Evolutionary conservation across 2,329 filamentous ascomycete species (phyloP), one percentile per base, ranked within the genome.

Genomic region (Coniochaeta hoffmannii): DNA sequence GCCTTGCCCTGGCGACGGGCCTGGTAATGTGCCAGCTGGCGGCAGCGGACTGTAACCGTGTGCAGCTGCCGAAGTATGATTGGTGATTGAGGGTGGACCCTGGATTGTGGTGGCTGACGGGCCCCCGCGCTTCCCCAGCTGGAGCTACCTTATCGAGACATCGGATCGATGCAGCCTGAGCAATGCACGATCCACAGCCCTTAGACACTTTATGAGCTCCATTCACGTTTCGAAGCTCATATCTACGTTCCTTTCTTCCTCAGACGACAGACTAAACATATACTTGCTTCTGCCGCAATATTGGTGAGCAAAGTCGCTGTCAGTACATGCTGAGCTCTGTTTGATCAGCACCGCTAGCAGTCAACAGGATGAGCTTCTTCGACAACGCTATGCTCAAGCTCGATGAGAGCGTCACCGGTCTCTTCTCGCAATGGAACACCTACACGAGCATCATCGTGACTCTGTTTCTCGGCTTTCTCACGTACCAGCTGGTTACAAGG

Each of bases 391-490:
- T 90, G 66, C 78, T 85, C 65, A 80, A 82, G 71, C 74, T 95
- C 63, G 91, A 97, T 73, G 77, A 83, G 63, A 76, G 82, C 66
- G 74, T 95, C 60, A 83, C 85, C 53, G 77, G 80, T 58, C 72
- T 93, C 53, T 75, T 95, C 55, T 80, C 84, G 35, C 86, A 89
- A 71, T 97, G 92, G 91, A 90, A 94, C 69, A 72, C 81, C 61
- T 88, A 88, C 74, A 90, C 89, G 30, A 94, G 89, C 3, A 66
- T 84, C 41, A 78, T 99, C 60, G 79, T 83, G 49, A 81, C 86
- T 24, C 66, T 82, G 58, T 76, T 97, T 44, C 74, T 86, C 58
- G 76, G 79, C 55, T 80, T 91, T 64, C 71, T 93, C 56, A 79
- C 85, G 56, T 91, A 89, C 71, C 81, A 86, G 46, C 73, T 95